Evolutionary conservation across 1,139 yeast species (phyloP).

Genomic region (Lodderomyces pseudojiufengensis): DNA sequence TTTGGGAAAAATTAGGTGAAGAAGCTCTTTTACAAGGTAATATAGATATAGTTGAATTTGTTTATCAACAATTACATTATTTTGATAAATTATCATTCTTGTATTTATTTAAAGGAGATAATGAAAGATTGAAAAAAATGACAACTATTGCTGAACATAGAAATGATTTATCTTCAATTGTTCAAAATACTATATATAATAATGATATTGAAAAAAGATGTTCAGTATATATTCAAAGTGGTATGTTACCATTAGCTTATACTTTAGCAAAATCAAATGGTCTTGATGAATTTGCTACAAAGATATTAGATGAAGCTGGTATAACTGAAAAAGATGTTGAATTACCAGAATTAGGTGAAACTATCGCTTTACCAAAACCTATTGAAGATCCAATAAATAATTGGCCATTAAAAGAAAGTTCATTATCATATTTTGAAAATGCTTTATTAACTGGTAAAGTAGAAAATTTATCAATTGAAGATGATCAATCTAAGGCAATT

Average conservation of each 20-base stretch:
- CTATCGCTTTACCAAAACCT: constrained; percentile 45
- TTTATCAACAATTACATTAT: constrained; percentile 80
- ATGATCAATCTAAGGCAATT: constrained; percentile 21
- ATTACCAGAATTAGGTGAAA: constrained; percentile 42
- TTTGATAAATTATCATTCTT: constrained; percentile 89
- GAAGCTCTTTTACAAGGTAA: constrained; percentile 93
- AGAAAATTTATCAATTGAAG: constrained; percentile 59
- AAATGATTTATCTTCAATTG: constrained; percentile 73
- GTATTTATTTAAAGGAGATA: constrained; percentile 80
- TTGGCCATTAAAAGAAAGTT: constrained; percentile 82
- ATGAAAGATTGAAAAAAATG: constrained; percentile 74
- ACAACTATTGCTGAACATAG: constrained; percentile 86
- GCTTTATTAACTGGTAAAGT: constrained; percentile 74
- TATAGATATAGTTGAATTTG: constrained; percentile 77
- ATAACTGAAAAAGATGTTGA: constrained; percentile 62
- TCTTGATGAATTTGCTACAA: constrained; percentile 66
- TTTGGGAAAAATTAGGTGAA: constrained; percentile 80
- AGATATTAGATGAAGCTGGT: constrained; percentile 67
- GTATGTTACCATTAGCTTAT: constrained; percentile 86
- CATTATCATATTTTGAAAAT: constrained; percentile 77
- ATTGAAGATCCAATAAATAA: constrained; percentile 45
- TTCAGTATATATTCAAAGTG: constrained; percentile 69
- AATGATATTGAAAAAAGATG: constrained; percentile 77
- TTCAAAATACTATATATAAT: constrained; percentile 79
- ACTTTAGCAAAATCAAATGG: constrained; percentile 90